phyloP scores from a whole-genome alignment of 306 rosid species.

The Dalbergia oliveri region DNA sequence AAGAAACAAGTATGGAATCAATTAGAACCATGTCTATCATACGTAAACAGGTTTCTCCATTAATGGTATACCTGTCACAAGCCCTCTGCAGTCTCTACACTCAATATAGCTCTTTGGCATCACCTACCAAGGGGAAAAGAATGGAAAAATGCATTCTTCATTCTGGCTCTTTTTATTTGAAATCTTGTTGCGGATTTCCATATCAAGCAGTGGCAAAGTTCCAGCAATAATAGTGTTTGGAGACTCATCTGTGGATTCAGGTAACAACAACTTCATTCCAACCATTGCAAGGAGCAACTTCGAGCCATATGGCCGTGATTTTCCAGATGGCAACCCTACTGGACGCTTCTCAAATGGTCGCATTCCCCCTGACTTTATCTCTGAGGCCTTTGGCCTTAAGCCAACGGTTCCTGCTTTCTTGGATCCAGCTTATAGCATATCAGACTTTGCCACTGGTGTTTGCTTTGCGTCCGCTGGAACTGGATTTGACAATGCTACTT shows the following conservation, averaged over 20 bases:
- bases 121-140: constrained; percentile 33
- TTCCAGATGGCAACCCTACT: constrained; percentile 55
- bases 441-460: constrained; percentile 70
- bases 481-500: constrained; percentile 70
- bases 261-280: constrained; percentile 80
- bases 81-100: constrained; percentile 8
- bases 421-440: constrained; percentile 59
- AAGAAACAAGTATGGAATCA: no score
- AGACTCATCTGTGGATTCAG: constrained; percentile 77
- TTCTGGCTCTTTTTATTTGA: constrained; percentile 35
- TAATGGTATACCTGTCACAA: constrained; percentile 24
- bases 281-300: constrained; percentile 69
- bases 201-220: constrained; percentile 49
- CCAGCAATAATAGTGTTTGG: constrained; percentile 70
- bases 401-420: constrained; percentile 64
- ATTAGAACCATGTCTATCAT: no score
- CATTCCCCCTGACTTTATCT: constrained; percentile 62
- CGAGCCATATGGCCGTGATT: constrained; percentile 71
- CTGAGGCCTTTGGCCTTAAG: constrained; percentile 66
- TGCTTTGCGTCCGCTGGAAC: constrained; percentile 82
- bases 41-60: neutral
- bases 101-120: neutral
- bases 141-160: constrained; percentile 37
- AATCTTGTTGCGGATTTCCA: constrained; percentile 20
- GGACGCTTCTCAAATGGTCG: constrained; percentile 74